phyloP scores from a whole-genome alignment of 2,329 filamentous ascomycete species.

The Scedosporium dehoogii region DNA sequence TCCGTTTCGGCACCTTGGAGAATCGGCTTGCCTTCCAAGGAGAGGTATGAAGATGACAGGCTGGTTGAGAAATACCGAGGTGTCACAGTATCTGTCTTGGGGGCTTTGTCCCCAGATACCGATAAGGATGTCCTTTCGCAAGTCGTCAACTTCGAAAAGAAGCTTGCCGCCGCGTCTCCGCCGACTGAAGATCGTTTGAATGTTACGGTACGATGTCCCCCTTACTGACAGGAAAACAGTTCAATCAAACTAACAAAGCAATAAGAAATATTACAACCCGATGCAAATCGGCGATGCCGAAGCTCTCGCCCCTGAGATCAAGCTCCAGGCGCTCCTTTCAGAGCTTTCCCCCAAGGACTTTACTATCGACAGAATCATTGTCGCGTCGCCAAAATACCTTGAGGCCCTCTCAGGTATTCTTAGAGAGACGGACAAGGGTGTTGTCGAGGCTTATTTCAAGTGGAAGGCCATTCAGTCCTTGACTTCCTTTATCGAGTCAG shows the following conservation, averaged over 20 bases:
- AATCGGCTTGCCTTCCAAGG: constrained; percentile 52
- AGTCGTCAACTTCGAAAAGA: constrained; percentile 49
- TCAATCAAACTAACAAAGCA: neutral
- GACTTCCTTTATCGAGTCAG: constrained; percentile 43
- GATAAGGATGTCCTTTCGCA: constrained; percentile 28
- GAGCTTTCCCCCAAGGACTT: constrained; percentile 40
- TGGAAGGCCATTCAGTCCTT: constrained; percentile 53
- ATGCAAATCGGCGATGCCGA: constrained; percentile 45
- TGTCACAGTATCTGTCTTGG: constrained; percentile 15
- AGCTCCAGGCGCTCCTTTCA: constrained; percentile 40
- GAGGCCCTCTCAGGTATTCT: constrained; percentile 47
- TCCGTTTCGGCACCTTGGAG: constrained; percentile 31
- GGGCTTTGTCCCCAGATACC: constrained; percentile 21
- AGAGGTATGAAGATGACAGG: constrained; percentile 47
- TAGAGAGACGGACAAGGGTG: constrained; percentile 39
- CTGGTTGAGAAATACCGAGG: constrained; percentile 39
- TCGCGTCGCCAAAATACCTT: constrained; percentile 51
- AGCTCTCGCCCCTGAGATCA: constrained; percentile 44
- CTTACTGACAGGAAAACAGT: too few relatives aligned
- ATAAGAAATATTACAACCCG: constrained; percentile 54
- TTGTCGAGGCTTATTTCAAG: constrained; percentile 50
- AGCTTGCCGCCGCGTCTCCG: constrained; percentile 48
- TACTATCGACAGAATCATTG: constrained; percentile 42
- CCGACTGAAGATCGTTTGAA: constrained; percentile 48
- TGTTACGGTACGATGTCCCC: constrained; percentile 34